A percentile compares a stretch with the other conserved stretches of the same genome.
phyloP scores from a whole-genome alignment of 2,329 filamentous ascomycete genomes.

The Fusarium tricinctum region DNA sequence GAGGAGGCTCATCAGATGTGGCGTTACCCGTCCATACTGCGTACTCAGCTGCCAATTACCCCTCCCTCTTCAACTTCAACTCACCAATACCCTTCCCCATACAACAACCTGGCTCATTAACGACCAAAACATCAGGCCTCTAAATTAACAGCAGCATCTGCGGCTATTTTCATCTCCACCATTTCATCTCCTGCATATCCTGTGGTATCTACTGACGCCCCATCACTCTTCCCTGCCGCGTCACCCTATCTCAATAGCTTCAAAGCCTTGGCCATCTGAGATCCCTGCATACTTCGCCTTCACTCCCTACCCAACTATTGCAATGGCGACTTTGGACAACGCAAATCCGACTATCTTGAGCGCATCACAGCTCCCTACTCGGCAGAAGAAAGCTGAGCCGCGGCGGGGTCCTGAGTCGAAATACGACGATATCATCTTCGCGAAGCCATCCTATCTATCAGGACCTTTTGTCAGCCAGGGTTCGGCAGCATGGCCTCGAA shows the following conservation, averaged over 20 bases:
- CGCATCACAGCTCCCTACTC: constrained; percentile 87
- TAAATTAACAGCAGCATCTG: constrained; percentile 30
- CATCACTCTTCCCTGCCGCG: constrained; percentile 17
- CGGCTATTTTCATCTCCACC: constrained; percentile 41
- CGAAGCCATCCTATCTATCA: constrained; percentile 61
- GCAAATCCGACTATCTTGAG: constrained; percentile 95
- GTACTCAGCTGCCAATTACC: constrained; percentile 24
- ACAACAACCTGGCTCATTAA: constrained; percentile 37
- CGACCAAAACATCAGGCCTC: constrained; percentile 25
- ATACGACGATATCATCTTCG: constrained; percentile 63
- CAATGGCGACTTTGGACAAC: constrained; percentile 69
- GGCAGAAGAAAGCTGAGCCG: constrained; percentile 66
- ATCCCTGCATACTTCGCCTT: constrained; percentile 32
- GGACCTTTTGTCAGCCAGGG: constrained; percentile 57
- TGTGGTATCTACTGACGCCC: constrained; percentile 10
- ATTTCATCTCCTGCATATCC: constrained; percentile 29
- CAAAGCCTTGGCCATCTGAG: constrained; percentile 23
- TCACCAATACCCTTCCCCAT: constrained; percentile 34
- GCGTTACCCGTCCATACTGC: constrained; percentile 18
- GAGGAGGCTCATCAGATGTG: constrained; percentile 43
- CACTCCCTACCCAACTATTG: constrained; percentile 9
- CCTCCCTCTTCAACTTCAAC: constrained; percentile 37
- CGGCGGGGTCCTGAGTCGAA: constrained; percentile 63
- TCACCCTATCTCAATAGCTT: constrained; percentile 25
- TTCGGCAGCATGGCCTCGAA: constrained; percentile 53